Evolutionary conservation across 257 asterid genomes (phyloP).

Genomic region (Solanum verrucosum): DNA sequence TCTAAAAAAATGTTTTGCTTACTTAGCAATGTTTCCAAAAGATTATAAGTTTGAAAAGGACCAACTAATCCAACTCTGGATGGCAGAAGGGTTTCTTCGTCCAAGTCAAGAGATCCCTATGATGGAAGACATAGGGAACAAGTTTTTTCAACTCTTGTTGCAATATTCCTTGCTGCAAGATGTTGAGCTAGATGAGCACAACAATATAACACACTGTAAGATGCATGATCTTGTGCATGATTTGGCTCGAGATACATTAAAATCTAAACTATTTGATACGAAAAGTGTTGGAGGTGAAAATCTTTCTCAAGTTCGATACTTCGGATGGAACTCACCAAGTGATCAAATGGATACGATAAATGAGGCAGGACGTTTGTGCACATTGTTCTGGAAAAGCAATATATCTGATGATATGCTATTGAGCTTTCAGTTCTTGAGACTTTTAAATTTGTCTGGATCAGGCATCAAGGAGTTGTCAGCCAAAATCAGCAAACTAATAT

Average conservation of each 20-base stretch:
- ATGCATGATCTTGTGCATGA: conserved; percentile 21
- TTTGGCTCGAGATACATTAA: not conserved
- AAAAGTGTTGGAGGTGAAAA: not conserved
- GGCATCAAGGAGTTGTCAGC: not conserved
- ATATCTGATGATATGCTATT: not conserved
- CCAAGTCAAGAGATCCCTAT: not conserved
- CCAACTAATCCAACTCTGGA: conserved; percentile 17
- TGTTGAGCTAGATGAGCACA: not conserved
- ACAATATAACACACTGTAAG: not conserved
- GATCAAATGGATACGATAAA: not conserved
- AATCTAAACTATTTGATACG: not conserved
- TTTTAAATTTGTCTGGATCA: not conserved
- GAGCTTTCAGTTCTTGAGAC: not conserved
- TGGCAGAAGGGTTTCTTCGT: conserved; percentile 12
- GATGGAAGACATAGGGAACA: conserved; percentile 12
- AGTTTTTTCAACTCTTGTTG: not conserved
- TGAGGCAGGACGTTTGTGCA: not conserved
- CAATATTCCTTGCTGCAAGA: conserved; percentile 14
- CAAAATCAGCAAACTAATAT: conserved; percentile 1
- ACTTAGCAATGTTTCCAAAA: too few relatives aligned
- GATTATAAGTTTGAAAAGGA: conserved; percentile 2
- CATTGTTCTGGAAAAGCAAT: not conserved
- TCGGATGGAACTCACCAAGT: not conserved
- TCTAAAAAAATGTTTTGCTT: too few relatives aligned
- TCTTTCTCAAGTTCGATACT: not conserved